Conservation (phyloP, 768 basidiomycete species). For the Plicaturopsis crispa region DNA sequence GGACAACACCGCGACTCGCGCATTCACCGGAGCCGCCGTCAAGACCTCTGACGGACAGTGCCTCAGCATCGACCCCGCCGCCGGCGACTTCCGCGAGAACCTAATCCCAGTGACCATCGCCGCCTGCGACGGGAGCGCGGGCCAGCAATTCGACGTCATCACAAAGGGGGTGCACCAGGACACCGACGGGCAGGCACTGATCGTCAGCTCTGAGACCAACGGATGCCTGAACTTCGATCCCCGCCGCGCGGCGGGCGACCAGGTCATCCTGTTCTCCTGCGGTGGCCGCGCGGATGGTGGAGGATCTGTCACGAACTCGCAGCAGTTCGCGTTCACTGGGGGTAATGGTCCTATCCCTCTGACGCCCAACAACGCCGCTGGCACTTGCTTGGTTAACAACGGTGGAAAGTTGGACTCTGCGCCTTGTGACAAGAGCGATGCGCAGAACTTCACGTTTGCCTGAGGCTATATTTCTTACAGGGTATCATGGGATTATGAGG, state of each 20-base stretch:
- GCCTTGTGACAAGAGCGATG: constrained; percentile 9
- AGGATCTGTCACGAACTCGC: constrained; percentile 18
- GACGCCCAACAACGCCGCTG: constrained; percentile 10
- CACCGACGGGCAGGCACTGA: background rate
- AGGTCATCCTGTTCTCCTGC: constrained; percentile 2
- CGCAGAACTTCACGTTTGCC: too few species aligned
- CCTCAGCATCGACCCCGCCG: background rate
- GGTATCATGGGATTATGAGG: too few species aligned
- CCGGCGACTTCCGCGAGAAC: background rate
- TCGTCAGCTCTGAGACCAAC: background rate
- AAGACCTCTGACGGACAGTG: background rate
- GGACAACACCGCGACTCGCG: background rate
- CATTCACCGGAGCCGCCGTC: background rate
- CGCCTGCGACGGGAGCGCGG: background rate
- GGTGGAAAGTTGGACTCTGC: constrained; percentile 12
- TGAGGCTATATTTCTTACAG: too few species aligned
- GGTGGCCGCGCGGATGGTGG: constrained; percentile 21
- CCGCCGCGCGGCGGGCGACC: background rate
- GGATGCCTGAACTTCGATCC: background rate
- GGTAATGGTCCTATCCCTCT: constrained; percentile 11
- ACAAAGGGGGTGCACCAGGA: background rate
- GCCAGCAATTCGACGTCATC: background rate
- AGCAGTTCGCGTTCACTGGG: constrained; percentile 19
- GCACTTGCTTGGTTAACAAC: constrained; percentile 11
- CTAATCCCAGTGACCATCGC: background rate